Percentiles rank a stretch among this genome's conserved stretches.
These are phyloP conservation scores for Hygrocybe coccinea DNA, from an alignment of 768 basidiomycete genomes.

Conservation along the genomic window DNA sequence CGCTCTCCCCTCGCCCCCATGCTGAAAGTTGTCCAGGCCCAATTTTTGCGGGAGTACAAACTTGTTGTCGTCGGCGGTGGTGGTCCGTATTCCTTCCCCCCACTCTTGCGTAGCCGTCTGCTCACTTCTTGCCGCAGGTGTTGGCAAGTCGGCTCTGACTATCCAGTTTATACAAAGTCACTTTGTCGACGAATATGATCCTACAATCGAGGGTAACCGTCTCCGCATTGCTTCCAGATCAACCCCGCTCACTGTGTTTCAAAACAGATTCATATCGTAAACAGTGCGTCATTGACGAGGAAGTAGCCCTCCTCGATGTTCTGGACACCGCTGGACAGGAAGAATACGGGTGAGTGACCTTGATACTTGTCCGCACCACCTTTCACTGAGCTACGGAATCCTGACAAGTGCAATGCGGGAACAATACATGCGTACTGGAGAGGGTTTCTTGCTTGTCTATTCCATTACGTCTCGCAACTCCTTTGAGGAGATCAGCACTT, in stretches of 20 bases:
- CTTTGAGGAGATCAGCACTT: slow-evolving; percentile 94
- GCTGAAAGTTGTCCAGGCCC: slow-evolving; percentile 46
- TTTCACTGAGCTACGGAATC: slow-evolving; percentile 2
- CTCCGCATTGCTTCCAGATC: slow-evolving; percentile 10
- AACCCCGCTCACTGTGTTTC: slow-evolving; percentile 5
- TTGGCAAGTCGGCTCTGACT: slow-evolving; percentile 80
- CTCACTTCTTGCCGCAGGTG: slow-evolving; percentile 32
- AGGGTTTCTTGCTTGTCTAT: slow-evolving; percentile 96
- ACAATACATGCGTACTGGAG: slow-evolving; percentile 98
- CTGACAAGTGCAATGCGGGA: slow-evolving; percentile 87
- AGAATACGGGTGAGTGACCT: slow-evolving; percentile 79
- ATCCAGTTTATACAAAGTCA: slow-evolving; percentile 98
- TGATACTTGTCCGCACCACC: slow-evolving; percentile 6
- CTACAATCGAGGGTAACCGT: slow-evolving; percentile 83
- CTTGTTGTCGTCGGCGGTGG: slow-evolving; percentile 98
- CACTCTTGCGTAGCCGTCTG: slow-evolving; percentile 1
- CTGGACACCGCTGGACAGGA: slow-evolving; percentile 97
- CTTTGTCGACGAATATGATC: slow-evolving; percentile 91
- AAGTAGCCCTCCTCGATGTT: slow-evolving; percentile 97
- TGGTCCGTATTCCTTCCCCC: slow-evolving; percentile 42
- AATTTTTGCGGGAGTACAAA: slow-evolving; percentile 95
- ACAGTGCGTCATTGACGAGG: slow-evolving; percentile 96
- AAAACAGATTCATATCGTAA: slow-evolving; percentile 88
- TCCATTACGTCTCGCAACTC: slow-evolving; percentile 96
- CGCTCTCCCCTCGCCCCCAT: background rate